Evolutionary conservation across 768 basidiomycete species (phyloP), one percentile per base, ranked within the genome.

Genomic region (Megacollybia marginata): DNA sequence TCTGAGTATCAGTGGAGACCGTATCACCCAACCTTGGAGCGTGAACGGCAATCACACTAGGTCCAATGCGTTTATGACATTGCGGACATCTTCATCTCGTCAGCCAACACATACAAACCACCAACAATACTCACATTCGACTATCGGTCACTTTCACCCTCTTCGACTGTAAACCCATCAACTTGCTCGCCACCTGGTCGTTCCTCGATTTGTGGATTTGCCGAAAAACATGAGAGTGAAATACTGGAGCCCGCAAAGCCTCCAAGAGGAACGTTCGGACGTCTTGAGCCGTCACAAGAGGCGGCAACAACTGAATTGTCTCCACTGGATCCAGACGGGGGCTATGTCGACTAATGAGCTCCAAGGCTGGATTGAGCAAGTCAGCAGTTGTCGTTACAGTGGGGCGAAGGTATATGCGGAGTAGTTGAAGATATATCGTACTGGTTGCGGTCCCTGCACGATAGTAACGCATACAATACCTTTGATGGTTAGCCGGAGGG

Each of bases 31-130:
- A 88, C 91, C 80, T 76, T 36, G 94, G 94, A 8, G 85, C 73
- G 72, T 97, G 94, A 2, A 95, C 89, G 0, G 92, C 92, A 56
- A 98, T 94, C 33, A 94, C 92, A 53, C 90, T 93, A 55, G 83
- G 85, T 5, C 94, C 94, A 19, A 98, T 69, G 13, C 94, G 81
- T 59, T 98, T 97, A 61, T 93, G 89, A 60, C 95, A 97, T 63
- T 94, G 89, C 1, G 94, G 94, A 57, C 94, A 98, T 66, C 93
- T 95, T 55, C 13, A 52, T 48, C 51, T 43, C 46, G 18, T 16
- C 49, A 40, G 36, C 16, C 44, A 44, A 48, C 48, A 48, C 15
- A 44, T 35, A 46, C 44, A 32, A 13, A 40, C 45, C 43, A 32
- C 2, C 38, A 36, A 49, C 15, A 28, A 11, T 36, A 77, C 89